Conservation (phyloP, 768 basidiomycete species). For the Mycena epipterygia region DNA sequence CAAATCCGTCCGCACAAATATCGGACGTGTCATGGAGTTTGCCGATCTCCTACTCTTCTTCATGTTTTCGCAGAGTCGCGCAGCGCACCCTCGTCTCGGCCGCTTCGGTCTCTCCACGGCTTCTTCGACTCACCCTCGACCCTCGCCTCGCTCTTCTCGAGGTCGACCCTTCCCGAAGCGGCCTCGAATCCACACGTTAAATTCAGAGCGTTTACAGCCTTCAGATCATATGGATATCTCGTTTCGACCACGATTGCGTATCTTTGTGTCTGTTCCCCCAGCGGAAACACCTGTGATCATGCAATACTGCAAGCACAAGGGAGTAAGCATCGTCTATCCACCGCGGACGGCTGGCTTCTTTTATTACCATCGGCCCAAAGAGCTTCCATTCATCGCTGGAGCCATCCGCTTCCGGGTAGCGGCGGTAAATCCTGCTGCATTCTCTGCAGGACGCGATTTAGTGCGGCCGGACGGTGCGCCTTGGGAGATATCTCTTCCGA, state of each 20-base stretch:
- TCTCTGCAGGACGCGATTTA: conserved; percentile 15
- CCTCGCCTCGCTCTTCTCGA: too few species aligned
- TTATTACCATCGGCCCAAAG: conserved; percentile 21
- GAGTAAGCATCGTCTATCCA: background rate
- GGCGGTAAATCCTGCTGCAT: background rate
- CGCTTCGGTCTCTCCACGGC: too few species aligned
- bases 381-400: background rate
- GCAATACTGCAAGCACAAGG: conserved; percentile 3
- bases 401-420: conserved; percentile 28
- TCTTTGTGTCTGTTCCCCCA: too few species aligned
- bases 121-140: too few species aligned
- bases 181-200: too few species aligned
- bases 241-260: too few species aligned
- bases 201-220: background rate
- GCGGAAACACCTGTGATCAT: background rate
- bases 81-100: too few species aligned
- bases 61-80: too few species aligned
- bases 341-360: conserved; percentile 29
- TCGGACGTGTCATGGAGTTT: too few species aligned
- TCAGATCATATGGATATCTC: background rate
- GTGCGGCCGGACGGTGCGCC: conserved; percentile 9
- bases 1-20: too few species aligned
- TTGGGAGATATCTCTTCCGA: conserved; percentile 10
- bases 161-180: too few species aligned
- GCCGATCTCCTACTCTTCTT: too few species aligned